Base-by-base conservation (phyloP, 768 basidiomycete genomes). In the Mycena chlorophos region DNA sequence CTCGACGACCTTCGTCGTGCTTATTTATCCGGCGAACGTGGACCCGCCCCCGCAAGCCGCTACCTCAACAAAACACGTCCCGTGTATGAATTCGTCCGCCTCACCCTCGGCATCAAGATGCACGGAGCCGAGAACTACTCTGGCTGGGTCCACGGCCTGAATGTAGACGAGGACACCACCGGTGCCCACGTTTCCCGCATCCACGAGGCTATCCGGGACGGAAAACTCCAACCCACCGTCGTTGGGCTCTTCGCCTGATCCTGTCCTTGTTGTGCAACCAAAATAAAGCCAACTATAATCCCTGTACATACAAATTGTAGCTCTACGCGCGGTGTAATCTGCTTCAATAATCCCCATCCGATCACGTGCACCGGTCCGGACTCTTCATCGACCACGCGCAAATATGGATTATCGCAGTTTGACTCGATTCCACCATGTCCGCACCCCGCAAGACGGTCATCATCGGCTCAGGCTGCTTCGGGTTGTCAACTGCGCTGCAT, bases 381-480 rank as follows among this genome's bases (percentile, higher is more conserved):
- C 34, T 37, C n/a, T 37, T 54, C 48, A 19, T 28, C n/a, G n/a
- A 39, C 34, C 16, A 13, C 28, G 25, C 23, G n/a, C 12, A 42
- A 48, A 47, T 30, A 10, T 49, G 29, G 45, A 23, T 31, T 55
- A 22, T 12, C 49, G 28, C 23, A 13, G 29, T 47, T 46, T 28
- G 22, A n/a, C 14, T 43, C 57, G 59, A 55, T 55, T 70, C 69
- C 66, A 61, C 62, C 61, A 66, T 66, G 56, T 62, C 57, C 54
- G n/a, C n/a, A n/a, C 47, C 71, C 54, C 65, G 73, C 63, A 71
- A 68, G 49, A 73, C 87, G 42, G 65, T 93, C 50, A 86, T 94
- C 57, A 75, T 92, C 39, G 92, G 92, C 25, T 86, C 89, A 37
- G 92, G 92, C 4, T 86, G 86, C 60, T 95, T 95, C 67, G 94